Evolutionary conservation across 2,329 filamentous ascomycete species (phyloP).

Genomic region (Trichoderma endophyticum): DNA sequence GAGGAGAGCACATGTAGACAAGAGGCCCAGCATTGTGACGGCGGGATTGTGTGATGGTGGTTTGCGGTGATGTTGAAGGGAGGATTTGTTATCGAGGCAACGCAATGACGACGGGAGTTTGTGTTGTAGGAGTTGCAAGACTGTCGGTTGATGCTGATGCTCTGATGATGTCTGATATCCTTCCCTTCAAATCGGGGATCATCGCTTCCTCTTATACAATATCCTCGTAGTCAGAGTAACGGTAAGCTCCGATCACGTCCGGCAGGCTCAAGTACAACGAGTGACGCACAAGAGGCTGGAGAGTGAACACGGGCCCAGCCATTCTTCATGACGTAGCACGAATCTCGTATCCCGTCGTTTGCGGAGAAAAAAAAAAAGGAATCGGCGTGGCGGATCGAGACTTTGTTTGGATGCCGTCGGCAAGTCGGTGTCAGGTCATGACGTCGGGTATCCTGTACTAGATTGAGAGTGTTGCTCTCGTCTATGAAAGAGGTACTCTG

Average conservation of each 20-base stretch:
- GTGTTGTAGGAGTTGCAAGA: not conserved
- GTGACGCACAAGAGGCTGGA: slow-evolving; percentile 13
- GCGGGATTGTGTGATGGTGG: not conserved
- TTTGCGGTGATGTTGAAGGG: not conserved
- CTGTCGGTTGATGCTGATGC: not conserved
- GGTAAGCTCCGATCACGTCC: not conserved
- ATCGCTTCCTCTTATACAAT: slow-evolving; percentile 2
- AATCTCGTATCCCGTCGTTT: slow-evolving; percentile 23
- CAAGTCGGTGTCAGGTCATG: slow-evolving; percentile 10
- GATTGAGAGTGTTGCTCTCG: accelerated
- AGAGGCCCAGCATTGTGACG: slow-evolving; percentile 22
- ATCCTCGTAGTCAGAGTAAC: not conserved
- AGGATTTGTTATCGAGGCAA: not conserved
- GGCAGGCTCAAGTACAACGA: not conserved
- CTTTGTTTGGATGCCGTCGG: not conserved
- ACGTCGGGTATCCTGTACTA: not conserved
- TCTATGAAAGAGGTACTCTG: not conserved
- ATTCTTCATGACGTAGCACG: slow-evolving; percentile 24
- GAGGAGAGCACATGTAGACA: slow-evolving; percentile 23
- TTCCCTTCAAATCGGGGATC: not conserved
- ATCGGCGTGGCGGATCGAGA: not conserved
- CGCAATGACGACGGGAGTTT: not conserved
- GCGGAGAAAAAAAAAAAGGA: not conserved
- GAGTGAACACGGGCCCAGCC: not conserved
- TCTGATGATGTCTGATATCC: not conserved